phyloP scores from a whole-genome alignment of 768 basidiomycete genomes.

The Kwoniella mangroviensis region DNA sequence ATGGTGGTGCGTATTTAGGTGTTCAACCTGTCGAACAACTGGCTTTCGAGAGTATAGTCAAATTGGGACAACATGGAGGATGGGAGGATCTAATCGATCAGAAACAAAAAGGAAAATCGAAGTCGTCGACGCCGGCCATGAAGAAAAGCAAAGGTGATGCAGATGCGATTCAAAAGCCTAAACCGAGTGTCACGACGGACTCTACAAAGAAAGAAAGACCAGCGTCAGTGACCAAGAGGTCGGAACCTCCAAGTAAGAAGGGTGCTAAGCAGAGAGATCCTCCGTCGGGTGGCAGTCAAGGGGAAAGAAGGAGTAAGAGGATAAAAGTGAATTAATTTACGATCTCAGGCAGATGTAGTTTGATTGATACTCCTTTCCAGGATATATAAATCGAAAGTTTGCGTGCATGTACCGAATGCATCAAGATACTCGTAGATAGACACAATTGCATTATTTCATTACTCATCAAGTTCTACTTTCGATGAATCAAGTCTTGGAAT shows the following conservation, averaged over 20 bases:
- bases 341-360: too few species aligned
- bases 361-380: too few species aligned
- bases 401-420: too few species aligned
- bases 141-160: background rate
- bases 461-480: background rate
- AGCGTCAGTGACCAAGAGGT: too few species aligned
- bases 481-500: too few species aligned
- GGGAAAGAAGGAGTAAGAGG: conserved; percentile 32
- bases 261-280: background rate
- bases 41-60: conserved; percentile 69
- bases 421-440: too few species aligned
- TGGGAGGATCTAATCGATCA: conserved; percentile 64
- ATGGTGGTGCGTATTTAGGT: too few species aligned
- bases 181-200: background rate
- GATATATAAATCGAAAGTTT: too few species aligned
- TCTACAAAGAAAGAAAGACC: too few species aligned
- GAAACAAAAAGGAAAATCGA: conserved; percentile 3
- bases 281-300: background rate
- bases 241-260: background rate
- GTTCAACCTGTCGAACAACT: conserved; percentile 76
- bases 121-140: background rate
- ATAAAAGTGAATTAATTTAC: conserved; percentile 18
- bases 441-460: conserved; percentile 2
- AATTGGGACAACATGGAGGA: conserved; percentile 73
- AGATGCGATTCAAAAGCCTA: background rate